Evolutionary conservation across 1,139 yeast species (phyloP).

Genomic region (Yamadazyma kanchanaburiensis): DNA sequence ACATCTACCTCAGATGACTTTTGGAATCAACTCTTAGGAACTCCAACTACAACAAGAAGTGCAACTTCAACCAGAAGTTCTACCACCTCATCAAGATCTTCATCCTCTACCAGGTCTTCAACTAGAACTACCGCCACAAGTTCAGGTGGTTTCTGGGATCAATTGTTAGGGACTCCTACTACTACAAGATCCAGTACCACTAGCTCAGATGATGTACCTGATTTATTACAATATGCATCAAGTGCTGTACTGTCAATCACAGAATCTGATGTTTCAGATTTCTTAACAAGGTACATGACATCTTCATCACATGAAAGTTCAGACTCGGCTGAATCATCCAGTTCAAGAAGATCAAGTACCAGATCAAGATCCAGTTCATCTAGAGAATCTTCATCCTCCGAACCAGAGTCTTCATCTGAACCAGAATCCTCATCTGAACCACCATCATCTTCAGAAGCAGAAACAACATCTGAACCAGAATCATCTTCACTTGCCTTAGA

Average conservation of each 20-base stretch:
- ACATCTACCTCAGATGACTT: conserved; percentile 1
- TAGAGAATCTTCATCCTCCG: not conserved
- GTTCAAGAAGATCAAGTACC: not conserved
- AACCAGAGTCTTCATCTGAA: not conserved
- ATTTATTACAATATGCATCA: conserved; percentile 1
- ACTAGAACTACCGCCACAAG: conserved; percentile 3
- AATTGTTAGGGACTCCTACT: conserved; percentile 1
- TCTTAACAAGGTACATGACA: not conserved
- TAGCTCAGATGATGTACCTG: conserved; percentile 3
- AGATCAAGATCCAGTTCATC: not conserved
- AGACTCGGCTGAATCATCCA: not conserved
- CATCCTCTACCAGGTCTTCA: no score
- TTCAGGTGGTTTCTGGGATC: conserved; percentile 1
- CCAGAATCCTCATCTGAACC: not conserved
- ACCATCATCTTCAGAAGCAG: conserved; percentile 1
- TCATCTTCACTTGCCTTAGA: not conserved
- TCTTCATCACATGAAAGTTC: not conserved
- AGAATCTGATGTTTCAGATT: not conserved
- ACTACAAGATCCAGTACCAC: conserved; percentile 1
- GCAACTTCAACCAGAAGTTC: not conserved
- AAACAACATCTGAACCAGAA: not conserved
- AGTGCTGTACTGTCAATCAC: no score
- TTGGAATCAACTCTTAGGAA: conserved; percentile 2
- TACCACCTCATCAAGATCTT: conserved; percentile 1
- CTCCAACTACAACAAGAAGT: conserved; percentile 1